Conservation (phyloP, 495 filamentous ascomycete species). For the Hyaloscypha bicolor region DNA sequence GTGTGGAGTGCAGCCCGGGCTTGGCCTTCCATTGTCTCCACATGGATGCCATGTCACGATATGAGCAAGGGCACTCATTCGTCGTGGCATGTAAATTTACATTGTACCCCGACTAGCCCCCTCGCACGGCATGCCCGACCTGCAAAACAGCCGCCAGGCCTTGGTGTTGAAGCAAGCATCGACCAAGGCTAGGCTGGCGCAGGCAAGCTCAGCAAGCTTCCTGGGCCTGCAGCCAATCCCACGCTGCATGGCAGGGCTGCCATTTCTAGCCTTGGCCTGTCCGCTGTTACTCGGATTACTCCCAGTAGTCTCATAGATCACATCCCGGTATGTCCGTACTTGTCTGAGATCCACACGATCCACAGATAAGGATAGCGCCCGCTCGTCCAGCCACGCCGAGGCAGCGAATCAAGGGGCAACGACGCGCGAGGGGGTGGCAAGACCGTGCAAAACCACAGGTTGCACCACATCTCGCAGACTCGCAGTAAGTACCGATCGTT, state of each 20-base stretch:
- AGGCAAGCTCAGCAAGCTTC: conserved; percentile 22
- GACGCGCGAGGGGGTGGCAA: background rate
- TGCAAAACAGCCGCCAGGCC: too few species aligned
- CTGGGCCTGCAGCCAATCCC: conserved; percentile 16
- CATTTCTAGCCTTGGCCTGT: background rate
- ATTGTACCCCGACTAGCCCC: background rate
- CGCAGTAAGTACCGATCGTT: too few species aligned
- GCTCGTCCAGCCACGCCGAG: conserved; percentile 6
- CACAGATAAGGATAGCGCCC: conserved; percentile 28
- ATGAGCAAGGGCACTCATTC: background rate
- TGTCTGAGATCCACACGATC: conserved; percentile 6
- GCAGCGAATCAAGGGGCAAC: conserved; percentile 18
- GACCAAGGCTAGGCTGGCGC: background rate
- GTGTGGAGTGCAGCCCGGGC: background rate
- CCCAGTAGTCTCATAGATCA: background rate
- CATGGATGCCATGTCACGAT: conserved; percentile 11
- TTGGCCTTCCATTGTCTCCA: background rate
- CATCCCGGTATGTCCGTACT: background rate
- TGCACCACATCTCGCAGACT: too few species aligned
- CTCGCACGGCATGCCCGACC: conserved; percentile 14
- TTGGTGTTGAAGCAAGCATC: background rate
- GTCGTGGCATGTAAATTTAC: background rate
- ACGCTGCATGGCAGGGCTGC: background rate
- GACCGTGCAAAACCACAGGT: background rate
- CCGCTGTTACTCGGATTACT: too few species aligned